A percentile compares a stretch with the other conserved stretches of the same genome.
Evolutionary conservation across 768 basidiomycete species (phyloP).

Genomic region (Lentinula sp.): DNA sequence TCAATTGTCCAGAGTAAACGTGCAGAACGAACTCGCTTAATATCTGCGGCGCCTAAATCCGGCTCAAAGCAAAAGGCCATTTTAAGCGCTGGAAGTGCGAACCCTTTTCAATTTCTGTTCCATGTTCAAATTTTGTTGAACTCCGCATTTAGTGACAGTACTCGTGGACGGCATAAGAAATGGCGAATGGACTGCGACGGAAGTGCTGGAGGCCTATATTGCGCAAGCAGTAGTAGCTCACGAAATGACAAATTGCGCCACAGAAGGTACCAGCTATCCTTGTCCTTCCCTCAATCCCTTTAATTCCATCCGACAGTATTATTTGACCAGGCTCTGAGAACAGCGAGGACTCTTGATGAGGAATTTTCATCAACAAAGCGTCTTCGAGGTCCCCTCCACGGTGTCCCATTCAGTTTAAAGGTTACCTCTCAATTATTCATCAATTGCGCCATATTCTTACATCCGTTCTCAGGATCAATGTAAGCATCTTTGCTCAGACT

Average conservation of each 20-base stretch:
- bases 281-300: background rate
- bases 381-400: constrained; percentile 69
- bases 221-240: constrained; percentile 50
- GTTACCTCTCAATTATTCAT: constrained; percentile 7
- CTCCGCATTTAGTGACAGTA: constrained; percentile 22
- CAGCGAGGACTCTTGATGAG: constrained; percentile 57
- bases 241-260: constrained; percentile 65
- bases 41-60: background rate
- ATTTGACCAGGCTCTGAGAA: constrained; percentile 57
- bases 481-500: constrained; percentile 17
- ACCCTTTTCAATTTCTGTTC: background rate
- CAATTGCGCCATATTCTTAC: background rate
- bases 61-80: background rate
- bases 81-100: background rate
- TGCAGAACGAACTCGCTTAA: background rate
- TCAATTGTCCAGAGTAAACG: background rate
- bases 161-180: constrained; percentile 35
- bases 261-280: constrained; percentile 50
- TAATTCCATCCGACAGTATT: constrained; percentile 43
- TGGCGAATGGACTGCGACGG: constrained; percentile 39
- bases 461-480: constrained; percentile 57
- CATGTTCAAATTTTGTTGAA: background rate
- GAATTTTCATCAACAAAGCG: constrained; percentile 53
- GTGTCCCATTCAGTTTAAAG: constrained; percentile 58
- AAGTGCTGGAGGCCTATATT: constrained; percentile 38